Evolutionary conservation across 75 land plant species (phyloP).

Genomic region (Picea glauca): DNA sequence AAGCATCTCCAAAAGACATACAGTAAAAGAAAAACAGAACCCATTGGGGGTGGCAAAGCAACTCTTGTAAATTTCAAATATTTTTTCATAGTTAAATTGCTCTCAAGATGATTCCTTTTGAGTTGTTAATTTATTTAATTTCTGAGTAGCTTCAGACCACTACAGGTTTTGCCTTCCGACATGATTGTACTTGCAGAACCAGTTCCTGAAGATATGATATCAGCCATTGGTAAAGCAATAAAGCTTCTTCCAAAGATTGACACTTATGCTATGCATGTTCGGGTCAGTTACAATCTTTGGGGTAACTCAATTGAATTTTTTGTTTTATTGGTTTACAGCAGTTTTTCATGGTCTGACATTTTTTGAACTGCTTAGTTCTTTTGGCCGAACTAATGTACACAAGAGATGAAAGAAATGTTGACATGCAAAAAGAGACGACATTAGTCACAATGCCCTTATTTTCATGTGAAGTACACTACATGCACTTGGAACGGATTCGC

Average conservation of each 20-base stretch:
- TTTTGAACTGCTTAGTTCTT: not conserved
- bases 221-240: conserved; percentile 79
- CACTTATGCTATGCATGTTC: conserved; percentile 82
- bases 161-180: conserved; percentile 94
- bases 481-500: too few relatives aligned
- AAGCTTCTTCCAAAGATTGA: conserved; percentile 83
- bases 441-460: not conserved
- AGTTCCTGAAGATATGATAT: conserved; percentile 80
- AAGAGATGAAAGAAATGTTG: not conserved
- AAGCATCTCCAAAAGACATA: too few relatives aligned
- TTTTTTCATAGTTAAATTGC: not conserved
- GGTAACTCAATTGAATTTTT: not conserved
- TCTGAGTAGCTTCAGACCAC: not conserved
- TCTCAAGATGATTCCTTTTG: not conserved
- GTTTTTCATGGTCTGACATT: too few relatives aligned
- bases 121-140: not conserved
- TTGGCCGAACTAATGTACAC: not conserved
- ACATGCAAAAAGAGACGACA: not conserved
- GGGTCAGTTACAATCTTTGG: conserved; percentile 31
- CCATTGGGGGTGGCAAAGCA: not conserved
- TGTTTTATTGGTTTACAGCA: not conserved
- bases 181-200: conserved; percentile 97
- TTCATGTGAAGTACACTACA: too few relatives aligned
- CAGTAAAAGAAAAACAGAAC: not conserved
- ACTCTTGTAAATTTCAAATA: too few relatives aligned